A percentile compares a stretch with the other conserved stretches of the same genome.
Evolutionary conservation across 176 grass and related monocot species (phyloP).

Genomic region (Bonia amplexicaulis): DNA sequence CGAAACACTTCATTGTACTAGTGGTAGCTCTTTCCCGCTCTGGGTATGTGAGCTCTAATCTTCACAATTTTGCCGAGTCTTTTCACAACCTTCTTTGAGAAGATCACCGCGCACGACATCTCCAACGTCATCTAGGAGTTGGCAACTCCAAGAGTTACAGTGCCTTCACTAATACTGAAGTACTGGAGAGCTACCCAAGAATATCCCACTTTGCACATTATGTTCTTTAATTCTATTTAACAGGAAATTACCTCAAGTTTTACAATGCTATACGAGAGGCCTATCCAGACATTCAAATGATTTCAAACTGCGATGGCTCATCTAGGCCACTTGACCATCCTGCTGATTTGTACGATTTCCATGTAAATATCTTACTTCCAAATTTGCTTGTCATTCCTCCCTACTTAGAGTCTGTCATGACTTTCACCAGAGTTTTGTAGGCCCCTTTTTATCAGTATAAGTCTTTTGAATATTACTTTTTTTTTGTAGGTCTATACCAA

Average conservation of each 20-base stretch:
- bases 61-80: too few species aligned
- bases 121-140: too few species aligned
- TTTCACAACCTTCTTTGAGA: too few species aligned
- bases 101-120: too few species aligned
- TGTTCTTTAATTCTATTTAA: not conserved
- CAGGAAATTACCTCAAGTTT: slow-evolving; percentile 73
- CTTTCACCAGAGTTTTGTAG: not conserved
- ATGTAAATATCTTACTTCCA: slow-evolving; percentile 45
- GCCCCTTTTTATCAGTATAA: too few species aligned
- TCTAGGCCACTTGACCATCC: slow-evolving; percentile 71
- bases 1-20: too few species aligned
- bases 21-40: too few species aligned
- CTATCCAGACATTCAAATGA: slow-evolving; percentile 88
- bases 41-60: too few species aligned
- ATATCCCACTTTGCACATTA: too few species aligned
- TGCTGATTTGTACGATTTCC: slow-evolving; percentile 85
- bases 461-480: not conserved
- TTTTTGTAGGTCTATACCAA: slow-evolving; percentile 54
- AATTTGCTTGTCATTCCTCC: not conserved
- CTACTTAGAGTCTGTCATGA: not conserved
- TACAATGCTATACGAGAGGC: slow-evolving; percentile 65
- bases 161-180: not conserved
- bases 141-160: too few species aligned
- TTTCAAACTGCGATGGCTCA: slow-evolving; percentile 84
- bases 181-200: too few species aligned